phyloP scores from a whole-genome alignment of 345 rosid genomes.

The Populus euphratica region DNA sequence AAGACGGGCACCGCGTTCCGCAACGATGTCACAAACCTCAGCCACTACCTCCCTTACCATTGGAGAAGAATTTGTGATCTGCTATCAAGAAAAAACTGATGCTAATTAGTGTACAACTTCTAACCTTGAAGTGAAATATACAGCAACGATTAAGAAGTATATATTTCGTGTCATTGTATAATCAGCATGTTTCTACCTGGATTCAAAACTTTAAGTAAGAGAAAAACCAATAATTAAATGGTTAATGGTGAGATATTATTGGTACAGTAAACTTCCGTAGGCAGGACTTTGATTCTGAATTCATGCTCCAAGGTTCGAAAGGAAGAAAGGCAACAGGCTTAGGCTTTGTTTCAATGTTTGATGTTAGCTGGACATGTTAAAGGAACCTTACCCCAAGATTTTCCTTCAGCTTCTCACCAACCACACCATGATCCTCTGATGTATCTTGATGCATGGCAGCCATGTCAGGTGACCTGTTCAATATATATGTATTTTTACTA shows the following conservation, averaged over 20 bases:
- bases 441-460: slow-evolving; percentile 76
- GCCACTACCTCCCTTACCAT: slow-evolving; percentile 49
- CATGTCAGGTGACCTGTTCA: slow-evolving; percentile 51
- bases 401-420: slow-evolving; percentile 45
- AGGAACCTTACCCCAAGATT: slow-evolving; percentile 40
- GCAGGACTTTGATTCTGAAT: too few species aligned
- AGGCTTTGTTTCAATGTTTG: neutral
- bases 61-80: slow-evolving; percentile 46
- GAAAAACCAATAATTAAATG: too few species aligned
- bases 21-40: slow-evolving; percentile 60
- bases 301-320: neutral
- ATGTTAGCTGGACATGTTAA: neutral
- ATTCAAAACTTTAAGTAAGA: too few species aligned
- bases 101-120: too few species aligned
- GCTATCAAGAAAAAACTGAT: neutral
- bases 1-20: slow-evolving; percentile 62
- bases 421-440: slow-evolving; percentile 44
- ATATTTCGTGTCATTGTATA: too few species aligned
- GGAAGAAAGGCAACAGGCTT: neutral
- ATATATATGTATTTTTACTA: too few species aligned
- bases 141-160: too few species aligned
- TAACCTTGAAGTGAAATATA: too few species aligned
- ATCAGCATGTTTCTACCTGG: too few species aligned
- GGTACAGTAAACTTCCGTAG: too few species aligned
- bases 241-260: too few species aligned